Evolutionary conservation across 2,329 filamentous ascomycete genomes (phyloP).

Genomic region (Alternaria tenuissima): DNA sequence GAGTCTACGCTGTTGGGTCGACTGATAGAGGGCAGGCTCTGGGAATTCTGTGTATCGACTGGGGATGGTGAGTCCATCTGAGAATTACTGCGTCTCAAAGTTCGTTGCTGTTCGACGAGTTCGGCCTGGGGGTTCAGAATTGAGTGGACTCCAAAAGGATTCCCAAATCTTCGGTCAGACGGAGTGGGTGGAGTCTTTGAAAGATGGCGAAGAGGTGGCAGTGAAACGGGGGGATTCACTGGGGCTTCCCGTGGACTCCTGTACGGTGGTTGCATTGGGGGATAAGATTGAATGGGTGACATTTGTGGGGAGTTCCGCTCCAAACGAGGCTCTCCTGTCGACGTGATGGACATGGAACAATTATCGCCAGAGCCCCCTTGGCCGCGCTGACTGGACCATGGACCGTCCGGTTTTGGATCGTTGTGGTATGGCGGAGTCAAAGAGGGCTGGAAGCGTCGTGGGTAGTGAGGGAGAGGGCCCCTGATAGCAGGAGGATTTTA

Average conservation of each 20-base stretch:
- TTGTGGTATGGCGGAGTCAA: conserved; percentile 45
- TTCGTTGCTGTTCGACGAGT: conserved; percentile 38
- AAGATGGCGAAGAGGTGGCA: conserved; percentile 46
- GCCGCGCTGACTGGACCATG: conserved; percentile 45
- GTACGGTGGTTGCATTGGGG: conserved; percentile 39
- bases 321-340: conserved; percentile 33
- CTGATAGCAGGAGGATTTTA: conserved; percentile 48
- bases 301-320: conserved; percentile 38
- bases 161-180: conserved; percentile 39
- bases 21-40: conserved; percentile 46
- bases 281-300: conserved; percentile 37
- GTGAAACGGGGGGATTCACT: conserved; percentile 31
- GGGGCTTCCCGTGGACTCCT: conserved; percentile 30
- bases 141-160: conserved; percentile 54
- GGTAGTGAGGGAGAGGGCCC: conserved; percentile 44
- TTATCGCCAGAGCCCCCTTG: conserved; percentile 46
- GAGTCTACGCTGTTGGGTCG: conserved; percentile 47
- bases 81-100: conserved; percentile 53
- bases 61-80: conserved; percentile 55
- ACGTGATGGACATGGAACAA: conserved; percentile 40
- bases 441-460: conserved; percentile 36
- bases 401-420: conserved; percentile 43
- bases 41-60: conserved; percentile 47
- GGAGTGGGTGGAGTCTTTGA: conserved; percentile 47
- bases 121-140: conserved; percentile 57